Base-by-base conservation (phyloP, 73 alveolate species). In the Paramecium sonneborni region DNA sequence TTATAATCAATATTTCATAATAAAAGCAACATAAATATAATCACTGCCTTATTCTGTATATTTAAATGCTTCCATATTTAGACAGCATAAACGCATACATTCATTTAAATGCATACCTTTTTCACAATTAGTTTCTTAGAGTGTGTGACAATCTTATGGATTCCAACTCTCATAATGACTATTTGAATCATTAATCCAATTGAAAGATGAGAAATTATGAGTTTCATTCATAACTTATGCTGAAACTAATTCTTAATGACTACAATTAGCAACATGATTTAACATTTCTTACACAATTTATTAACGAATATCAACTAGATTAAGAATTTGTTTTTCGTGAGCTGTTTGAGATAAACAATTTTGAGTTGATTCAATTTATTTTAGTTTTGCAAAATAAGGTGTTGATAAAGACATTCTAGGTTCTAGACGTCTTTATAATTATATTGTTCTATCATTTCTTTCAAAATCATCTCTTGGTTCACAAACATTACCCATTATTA, bases 1-100 rank as follows among this genome's bases (percentile, higher is more conserved):
- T 12, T 24, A 18, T 62, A 43, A 37, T 79, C 90, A 79, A 46
- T 79, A 79, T 79, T 43, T 41, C 74, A 79, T 30, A 39, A 79
- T 79, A 44, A 79, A 44, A 23, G 76, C 69, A 43, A 39, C 24
- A 79, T 79, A 39, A 24, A 79, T 79, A 28, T 34, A 34, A 12
- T 72, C 55, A 38, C 57, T 72, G 2, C 30, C 30, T 18, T 52
- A 18, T 52, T 52, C 68, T 52, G 68, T 52, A 79, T 24, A 79
- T 21, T 46, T 46, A 30, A 79, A 23, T 21, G 28, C 10, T 43
- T 79, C 15, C 35, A 79, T 23, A 23, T 43, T 79, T 23, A 20
- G 8, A 20, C 46, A 21, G 21, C 90, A 79, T 44, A 23, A 43
- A 20, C 15, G 28, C 76, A 79, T 79, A 18, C 32, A 46, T 12